Evolutionary conservation across 192 early-diverging fungal genomes (phyloP), one percentile per base, ranked within the genome.

Genomic region (Podila epigama): DNA sequence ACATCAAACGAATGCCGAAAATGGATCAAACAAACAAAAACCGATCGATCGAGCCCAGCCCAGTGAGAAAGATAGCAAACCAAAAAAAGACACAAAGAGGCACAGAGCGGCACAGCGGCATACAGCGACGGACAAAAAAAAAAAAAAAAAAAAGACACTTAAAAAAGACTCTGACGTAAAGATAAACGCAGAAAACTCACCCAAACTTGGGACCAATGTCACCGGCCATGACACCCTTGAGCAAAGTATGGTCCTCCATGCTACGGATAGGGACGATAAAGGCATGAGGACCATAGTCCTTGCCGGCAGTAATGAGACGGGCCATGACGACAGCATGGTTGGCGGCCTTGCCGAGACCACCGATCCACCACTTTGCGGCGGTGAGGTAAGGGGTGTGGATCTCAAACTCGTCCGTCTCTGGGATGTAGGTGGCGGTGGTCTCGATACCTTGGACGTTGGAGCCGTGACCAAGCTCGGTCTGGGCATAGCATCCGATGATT

Each of bases 171-270:
- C 31, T 11, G 36, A 66, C 12, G 18, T 29, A 56, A 35, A 54
- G 27, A 40, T 2, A 20, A 31, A 1, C 11, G 11, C n/a, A 2
- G 11, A 58, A 55, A 41, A 63, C 68, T 60, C 80, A 83, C 79
- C 94, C 94, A 63, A 93, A 92, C 86, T 96, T 96, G 44, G 92
- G 91, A 13, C 94, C 94, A 69, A 96, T 87, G 60, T 96, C 93
- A 51, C 92, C 92, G n/a, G 94, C 89, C 39, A 88, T 92, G 58
- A 96, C 86, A 57, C 94, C 93, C 4, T 84, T 71, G 58, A 96
- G 70, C 57, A 91, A 88, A 62, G 72, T 81, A 79, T 96, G 94
- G 58, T 89, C 86, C 61, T 87, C 82, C 31, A 89, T 75, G 20
- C 89, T 90, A 58, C 94, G 92, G 39, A 96, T 89, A 11, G 89